phyloP scores from a whole-genome alignment of 1,284 basidiomycete genomes.

The Apiotrichum mycotoxinovorans region DNA sequence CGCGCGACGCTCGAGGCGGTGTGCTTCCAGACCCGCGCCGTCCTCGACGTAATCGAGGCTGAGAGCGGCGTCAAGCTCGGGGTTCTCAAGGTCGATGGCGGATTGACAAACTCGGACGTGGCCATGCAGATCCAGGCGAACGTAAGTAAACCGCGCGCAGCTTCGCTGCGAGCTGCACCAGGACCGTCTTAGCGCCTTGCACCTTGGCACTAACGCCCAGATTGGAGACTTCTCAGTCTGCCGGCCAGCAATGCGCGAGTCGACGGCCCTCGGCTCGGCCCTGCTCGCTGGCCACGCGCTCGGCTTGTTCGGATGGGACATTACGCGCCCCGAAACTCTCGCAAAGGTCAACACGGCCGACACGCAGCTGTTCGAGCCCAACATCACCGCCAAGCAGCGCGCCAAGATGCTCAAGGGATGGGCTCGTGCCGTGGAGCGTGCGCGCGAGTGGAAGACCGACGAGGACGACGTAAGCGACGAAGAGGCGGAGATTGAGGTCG shows the following conservation, averaged over 20 bases:
- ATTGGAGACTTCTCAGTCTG: conserved; percentile 89
- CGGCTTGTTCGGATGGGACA: conserved; percentile 88
- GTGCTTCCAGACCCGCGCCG: conserved; percentile 75
- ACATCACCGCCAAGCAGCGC: conserved; percentile 58
- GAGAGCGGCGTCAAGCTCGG: conserved; percentile 59
- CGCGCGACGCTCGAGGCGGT: conserved; percentile 87
- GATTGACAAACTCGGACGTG: conserved; percentile 73
- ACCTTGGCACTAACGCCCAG: conserved; percentile 10
- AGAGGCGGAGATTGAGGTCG: conserved; percentile 21
- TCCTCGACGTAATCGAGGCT: conserved; percentile 79
- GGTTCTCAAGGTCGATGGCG: conserved; percentile 86
- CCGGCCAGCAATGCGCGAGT: conserved; percentile 93
- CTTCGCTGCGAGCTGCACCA: no score
- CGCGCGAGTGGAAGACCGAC: conserved; percentile 62
- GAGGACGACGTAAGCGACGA: conserved; percentile 15
- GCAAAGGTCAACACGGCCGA: conserved; percentile 83
- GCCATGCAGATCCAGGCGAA: conserved; percentile 92
- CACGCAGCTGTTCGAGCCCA: conserved; percentile 66
- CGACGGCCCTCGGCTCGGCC: conserved; percentile 90
- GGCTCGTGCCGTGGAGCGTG: conserved; percentile 78
- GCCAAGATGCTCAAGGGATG: conserved; percentile 68
- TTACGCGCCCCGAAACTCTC: conserved; percentile 77
- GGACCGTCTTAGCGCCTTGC: background rate
- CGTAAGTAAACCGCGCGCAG: conserved; percentile 30
- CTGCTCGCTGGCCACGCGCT: conserved; percentile 89